Evolutionary conservation across 768 basidiomycete genomes (phyloP).

Genomic region (Naganishia vaughanmartiniae): DNA sequence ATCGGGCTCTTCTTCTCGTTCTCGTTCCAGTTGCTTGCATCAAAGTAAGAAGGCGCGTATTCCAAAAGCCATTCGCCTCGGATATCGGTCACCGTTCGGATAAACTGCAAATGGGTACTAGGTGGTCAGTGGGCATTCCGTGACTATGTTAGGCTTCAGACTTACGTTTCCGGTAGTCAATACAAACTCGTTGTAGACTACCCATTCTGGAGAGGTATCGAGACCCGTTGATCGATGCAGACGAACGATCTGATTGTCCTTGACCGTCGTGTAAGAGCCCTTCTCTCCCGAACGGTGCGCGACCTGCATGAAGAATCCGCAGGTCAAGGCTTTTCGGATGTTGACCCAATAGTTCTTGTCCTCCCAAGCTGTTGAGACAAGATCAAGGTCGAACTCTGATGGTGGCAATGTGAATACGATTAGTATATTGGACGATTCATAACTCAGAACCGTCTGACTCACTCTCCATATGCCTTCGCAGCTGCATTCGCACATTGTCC

Average conservation of each 20-base stretch:
- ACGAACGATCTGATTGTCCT: slow-evolving; percentile 82
- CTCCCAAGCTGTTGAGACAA: slow-evolving; percentile 65
- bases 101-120: slow-evolving; percentile 57
- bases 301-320: slow-evolving; percentile 97
- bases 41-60: slow-evolving; percentile 66
- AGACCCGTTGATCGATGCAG: slow-evolving; percentile 86
- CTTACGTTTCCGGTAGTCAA: slow-evolving; percentile 65
- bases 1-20: slow-evolving; percentile 25
- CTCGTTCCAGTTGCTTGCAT: slow-evolving; percentile 52
- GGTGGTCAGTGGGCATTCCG: neutral
- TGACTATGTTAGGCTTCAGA: neutral
- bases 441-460: neutral
- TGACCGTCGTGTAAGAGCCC: slow-evolving; percentile 79
- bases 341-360: slow-evolving; percentile 69
- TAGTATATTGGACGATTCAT: neutral
- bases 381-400: slow-evolving; percentile 66
- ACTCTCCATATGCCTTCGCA: slow-evolving; percentile 84
- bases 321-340: slow-evolving; percentile 78
- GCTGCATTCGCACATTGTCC: slow-evolving; percentile 85
- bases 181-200: slow-evolving; percentile 90
- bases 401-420: neutral
- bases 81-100: slow-evolving; percentile 86
- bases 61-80: slow-evolving; percentile 80
- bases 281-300: slow-evolving; percentile 94
- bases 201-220: slow-evolving; percentile 85